Evolutionary conservation across 306 rosid genomes (phyloP).

Genomic region (Lotus japonicus): DNA sequence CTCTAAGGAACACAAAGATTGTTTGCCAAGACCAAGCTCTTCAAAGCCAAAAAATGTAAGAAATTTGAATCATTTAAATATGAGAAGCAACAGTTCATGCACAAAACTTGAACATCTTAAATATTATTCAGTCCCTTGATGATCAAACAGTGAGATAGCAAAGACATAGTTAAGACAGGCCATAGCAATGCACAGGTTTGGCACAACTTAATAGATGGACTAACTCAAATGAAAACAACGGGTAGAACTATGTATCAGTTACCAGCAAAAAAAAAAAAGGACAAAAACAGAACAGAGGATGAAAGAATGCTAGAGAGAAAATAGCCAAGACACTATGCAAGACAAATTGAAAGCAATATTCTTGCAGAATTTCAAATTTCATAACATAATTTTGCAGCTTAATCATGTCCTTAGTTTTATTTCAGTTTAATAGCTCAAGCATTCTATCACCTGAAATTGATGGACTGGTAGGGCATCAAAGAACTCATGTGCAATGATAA

Average conservation of each 20-base stretch:
- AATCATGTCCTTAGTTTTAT: background rate
- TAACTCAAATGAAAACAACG: background rate
- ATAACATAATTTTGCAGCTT: background rate
- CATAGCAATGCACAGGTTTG: background rate
- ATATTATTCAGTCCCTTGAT: background rate
- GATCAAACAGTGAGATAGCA: background rate
- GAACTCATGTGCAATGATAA: conserved; percentile 85
- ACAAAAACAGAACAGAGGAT: background rate
- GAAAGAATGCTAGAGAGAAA: background rate
- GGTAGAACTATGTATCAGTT: background rate
- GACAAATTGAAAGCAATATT: background rate
- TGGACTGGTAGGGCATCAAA: conserved; percentile 93
- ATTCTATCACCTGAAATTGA: conserved; percentile 72
- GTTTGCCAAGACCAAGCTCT: background rate
- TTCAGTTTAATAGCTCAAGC: conserved; percentile 5
- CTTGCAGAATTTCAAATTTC: background rate
- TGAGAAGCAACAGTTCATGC: background rate
- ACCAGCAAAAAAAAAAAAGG: background rate
- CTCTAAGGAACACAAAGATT: background rate
- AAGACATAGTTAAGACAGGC: background rate
- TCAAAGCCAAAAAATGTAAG: background rate
- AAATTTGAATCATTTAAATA: conserved; percentile 7
- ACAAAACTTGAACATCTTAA: background rate
- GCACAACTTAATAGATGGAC: background rate
- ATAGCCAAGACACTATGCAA: conserved; percentile 4